These are phyloP conservation scores for Entelexis paramagnoliae DNA, from an alignment of 1,139 yeast species.

Conservation along the genomic window DNA sequence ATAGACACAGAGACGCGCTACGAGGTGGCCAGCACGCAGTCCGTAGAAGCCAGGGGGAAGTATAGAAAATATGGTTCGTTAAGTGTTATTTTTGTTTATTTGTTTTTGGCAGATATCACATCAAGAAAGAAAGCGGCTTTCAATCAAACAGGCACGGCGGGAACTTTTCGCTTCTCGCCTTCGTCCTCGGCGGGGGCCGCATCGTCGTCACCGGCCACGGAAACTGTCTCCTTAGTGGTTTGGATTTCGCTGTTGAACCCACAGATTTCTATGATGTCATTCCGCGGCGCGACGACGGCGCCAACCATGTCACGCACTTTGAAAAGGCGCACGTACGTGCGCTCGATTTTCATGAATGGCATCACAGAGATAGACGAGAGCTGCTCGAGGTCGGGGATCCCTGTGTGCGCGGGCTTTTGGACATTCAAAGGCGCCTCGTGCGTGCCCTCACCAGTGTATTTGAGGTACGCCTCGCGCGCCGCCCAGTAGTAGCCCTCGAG, in stretches of 20 bases:
- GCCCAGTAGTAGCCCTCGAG: conserved; percentile 22
- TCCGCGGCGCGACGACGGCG: conserved; percentile 17
- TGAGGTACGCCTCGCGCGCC: conserved; percentile 23
- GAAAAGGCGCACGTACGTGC: conserved; percentile 14
- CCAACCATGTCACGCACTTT: conserved; percentile 15
- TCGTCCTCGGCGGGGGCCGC: neutral
- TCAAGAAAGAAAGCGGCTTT: neutral
- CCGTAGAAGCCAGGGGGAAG: too few species aligned
- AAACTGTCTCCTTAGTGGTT: neutral
- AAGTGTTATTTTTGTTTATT: too few species aligned
- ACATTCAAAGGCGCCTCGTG: conserved; percentile 13
- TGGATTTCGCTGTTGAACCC: conserved; percentile 6
- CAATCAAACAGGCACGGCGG: neutral
- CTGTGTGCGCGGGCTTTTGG: conserved; percentile 14
- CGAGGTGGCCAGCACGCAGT: too few species aligned
- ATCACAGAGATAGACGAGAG: conserved; percentile 10
- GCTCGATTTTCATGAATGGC: conserved; percentile 19
- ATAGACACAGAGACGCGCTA: too few species aligned
- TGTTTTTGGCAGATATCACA: too few species aligned
- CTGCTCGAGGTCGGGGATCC: conserved; percentile 12
- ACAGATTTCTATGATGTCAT: conserved; percentile 8
- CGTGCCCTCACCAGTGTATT: conserved; percentile 19
- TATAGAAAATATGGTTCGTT: too few species aligned
- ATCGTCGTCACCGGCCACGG: neutral
- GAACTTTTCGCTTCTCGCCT: neutral